A percentile compares a stretch with the other conserved stretches of the same genome.
phyloP scores from a whole-genome alignment of 1,139 yeast species.

The Blastobotrys serpentis region DNA sequence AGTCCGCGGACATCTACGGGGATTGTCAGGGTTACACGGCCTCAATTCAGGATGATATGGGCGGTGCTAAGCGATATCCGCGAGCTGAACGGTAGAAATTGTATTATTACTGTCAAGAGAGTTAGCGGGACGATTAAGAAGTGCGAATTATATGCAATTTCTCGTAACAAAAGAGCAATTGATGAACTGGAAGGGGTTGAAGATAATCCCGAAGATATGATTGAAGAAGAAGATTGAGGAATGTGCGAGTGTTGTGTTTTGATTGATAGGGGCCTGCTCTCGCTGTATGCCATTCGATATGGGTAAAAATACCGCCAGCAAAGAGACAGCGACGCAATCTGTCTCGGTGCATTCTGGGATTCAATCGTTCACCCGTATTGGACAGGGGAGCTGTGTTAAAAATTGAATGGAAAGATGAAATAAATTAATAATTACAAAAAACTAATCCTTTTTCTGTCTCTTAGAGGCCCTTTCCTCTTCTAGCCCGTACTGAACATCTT shows the following conservation, averaged over 20 bases:
- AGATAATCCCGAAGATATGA: neutral
- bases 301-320: no score
- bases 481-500: conserved; percentile 29
- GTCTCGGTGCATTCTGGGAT: no score
- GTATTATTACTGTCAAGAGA: conserved; percentile 61
- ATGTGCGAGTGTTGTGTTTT: no score
- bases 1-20: conserved; percentile 83
- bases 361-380: no score
- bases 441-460: conserved; percentile 5
- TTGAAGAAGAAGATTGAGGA: neutral
- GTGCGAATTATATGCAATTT: conserved; percentile 62
- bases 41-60: conserved; percentile 58
- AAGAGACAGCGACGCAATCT: no score
- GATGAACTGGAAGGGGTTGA: conserved; percentile 9
- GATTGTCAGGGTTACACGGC: conserved; percentile 73
- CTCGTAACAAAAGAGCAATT: conserved; percentile 36
- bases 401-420: neutral
- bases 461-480: conserved; percentile 10
- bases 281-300: no score
- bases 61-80: conserved; percentile 70
- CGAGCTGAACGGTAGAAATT: conserved; percentile 50
- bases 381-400: no score
- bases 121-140: conserved; percentile 89
- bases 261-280: no score
- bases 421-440: neutral